Percentiles rank a stretch among this genome's conserved stretches.
Evolutionary conservation across 805 yeast genomes (phyloP).

Genomic region (Wickerhamomyces silvicola): DNA sequence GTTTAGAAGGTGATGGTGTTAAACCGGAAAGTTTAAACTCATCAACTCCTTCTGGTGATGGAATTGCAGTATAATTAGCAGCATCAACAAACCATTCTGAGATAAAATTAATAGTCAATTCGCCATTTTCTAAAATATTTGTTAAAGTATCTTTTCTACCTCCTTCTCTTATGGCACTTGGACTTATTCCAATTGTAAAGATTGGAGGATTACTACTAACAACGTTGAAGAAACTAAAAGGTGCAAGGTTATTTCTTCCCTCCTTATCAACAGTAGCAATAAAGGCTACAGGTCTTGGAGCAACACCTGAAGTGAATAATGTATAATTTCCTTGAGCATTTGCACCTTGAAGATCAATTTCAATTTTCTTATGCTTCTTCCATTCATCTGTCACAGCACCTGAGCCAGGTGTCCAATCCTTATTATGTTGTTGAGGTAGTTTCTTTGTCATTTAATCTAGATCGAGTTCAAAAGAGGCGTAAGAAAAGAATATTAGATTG

Average conservation of each 20-base stretch:
- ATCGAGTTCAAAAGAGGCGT: too few relatives aligned
- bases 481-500: too few relatives aligned
- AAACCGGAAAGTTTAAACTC: conserved; percentile 55
- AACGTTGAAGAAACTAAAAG: conserved; percentile 50
- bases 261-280: conserved; percentile 39
- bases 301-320: conserved; percentile 43
- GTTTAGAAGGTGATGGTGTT: conserved; percentile 36
- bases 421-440: too few relatives aligned
- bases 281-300: conserved; percentile 59
- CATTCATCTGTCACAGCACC: too few relatives aligned
- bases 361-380: conserved; percentile 36
- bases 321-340: conserved; percentile 38
- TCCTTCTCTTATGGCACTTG: conserved; percentile 18
- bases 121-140: conserved; percentile 45
- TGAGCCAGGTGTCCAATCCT: too few relatives aligned
- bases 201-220: conserved; percentile 52
- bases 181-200: conserved; percentile 44
- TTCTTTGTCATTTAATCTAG: too few relatives aligned
- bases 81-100: conserved; percentile 64
- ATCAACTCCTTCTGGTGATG: conserved; percentile 42
- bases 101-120: conserved; percentile 49
- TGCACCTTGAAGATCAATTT: conserved; percentile 36
- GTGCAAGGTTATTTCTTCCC: conserved; percentile 47
- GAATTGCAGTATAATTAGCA: conserved; percentile 43
- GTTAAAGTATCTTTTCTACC: conserved; percentile 42